Percentiles rank a stretch among this genome's conserved stretches.
These are phyloP conservation scores for Cryptosporidium viatorum DNA, from an alignment of 169 alveolate genomes.

Conservation along the genomic window DNA sequence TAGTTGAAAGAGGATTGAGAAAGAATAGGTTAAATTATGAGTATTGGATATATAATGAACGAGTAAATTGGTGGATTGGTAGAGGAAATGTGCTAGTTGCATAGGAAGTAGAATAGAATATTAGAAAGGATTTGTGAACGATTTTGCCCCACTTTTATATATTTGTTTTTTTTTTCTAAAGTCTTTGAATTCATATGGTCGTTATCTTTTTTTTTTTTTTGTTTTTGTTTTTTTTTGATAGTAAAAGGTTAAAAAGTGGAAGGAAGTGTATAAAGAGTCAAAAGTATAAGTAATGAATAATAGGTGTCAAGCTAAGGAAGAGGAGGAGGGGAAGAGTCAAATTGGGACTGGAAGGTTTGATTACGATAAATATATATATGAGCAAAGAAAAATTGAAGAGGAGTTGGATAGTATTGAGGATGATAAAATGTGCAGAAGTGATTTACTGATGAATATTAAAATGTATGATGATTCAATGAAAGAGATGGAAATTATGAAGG, in stretches of 20 bases:
- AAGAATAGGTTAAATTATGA: too few species aligned
- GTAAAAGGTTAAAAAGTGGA: neutral
- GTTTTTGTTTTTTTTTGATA: neutral
- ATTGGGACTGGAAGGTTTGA: neutral
- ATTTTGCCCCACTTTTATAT: constrained; percentile 12
- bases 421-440: neutral
- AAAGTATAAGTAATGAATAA: neutral
- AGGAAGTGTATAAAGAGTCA: neutral
- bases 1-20: neutral
- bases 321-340: neutral
- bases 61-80: neutral
- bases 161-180: neutral
- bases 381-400: neutral
- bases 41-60: too few species aligned
- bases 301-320: neutral
- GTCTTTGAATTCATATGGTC: neutral
- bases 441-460: constrained; percentile 9
- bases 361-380: neutral
- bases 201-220: too few species aligned
- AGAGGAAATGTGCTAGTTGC: too few species aligned
- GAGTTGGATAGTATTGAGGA: constrained; percentile 1
- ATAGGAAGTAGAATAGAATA: neutral
- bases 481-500: constrained; percentile 51
- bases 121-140: neutral
- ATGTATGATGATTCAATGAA: constrained; percentile 58